Evolutionary conservation across 2,329 filamentous ascomycete species (phyloP).

Genomic region (Periconia digitata): DNA sequence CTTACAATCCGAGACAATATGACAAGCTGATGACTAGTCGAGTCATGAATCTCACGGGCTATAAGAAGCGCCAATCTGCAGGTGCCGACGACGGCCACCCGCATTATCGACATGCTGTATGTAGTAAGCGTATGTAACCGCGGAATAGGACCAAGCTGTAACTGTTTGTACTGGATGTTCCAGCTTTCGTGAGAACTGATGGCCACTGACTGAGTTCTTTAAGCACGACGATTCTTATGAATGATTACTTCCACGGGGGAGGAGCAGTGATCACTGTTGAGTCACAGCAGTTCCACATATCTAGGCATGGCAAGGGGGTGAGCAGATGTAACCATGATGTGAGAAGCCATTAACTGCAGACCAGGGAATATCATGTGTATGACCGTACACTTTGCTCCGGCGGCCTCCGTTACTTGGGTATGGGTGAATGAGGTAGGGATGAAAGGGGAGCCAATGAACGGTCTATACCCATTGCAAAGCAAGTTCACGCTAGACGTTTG

Average conservation of each 20-base stretch:
- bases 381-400: background rate
- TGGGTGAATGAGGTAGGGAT: too few species aligned
- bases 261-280: conserved; percentile 25
- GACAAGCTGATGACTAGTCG: conserved; percentile 68
- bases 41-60: conserved; percentile 59
- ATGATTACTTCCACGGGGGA: conserved; percentile 4
- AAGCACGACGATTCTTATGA: background rate
- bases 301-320: conserved; percentile 2
- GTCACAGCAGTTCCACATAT: conserved; percentile 21
- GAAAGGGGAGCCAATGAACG: conserved; percentile 22
- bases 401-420: background rate
- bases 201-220: conserved; percentile 8
- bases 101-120: conserved; percentile 50
- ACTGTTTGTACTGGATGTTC: conserved; percentile 18
- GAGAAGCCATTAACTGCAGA: background rate
- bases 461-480: conserved; percentile 8
- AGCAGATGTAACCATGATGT: background rate
- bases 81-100: conserved; percentile 64
- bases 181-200: conserved; percentile 12
- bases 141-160: conserved; percentile 1
- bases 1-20: conserved; percentile 68
- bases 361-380: background rate
- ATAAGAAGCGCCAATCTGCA: conserved; percentile 61
- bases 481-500: background rate
- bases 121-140: background rate